phyloP scores from a whole-genome alignment of 352 stramenopile species.

The Lagenidium giganteum region DNA sequence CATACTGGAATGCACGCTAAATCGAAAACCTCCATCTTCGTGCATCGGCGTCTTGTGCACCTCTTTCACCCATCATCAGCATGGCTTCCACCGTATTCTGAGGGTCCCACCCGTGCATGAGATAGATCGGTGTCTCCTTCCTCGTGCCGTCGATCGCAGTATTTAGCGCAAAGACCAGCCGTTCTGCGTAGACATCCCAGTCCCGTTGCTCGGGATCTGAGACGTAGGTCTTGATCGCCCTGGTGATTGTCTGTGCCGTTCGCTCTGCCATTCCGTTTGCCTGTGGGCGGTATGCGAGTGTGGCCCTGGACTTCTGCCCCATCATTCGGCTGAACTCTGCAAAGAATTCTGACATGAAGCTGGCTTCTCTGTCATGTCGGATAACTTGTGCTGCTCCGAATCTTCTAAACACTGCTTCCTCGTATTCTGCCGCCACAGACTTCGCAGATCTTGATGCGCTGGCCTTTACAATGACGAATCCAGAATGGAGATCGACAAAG shows the following conservation, averaged over 20 bases:
- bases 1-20: slow-evolving; percentile 4
- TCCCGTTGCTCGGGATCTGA: slow-evolving; percentile 11
- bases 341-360: slow-evolving; percentile 11
- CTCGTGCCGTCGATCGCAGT: slow-evolving; percentile 1
- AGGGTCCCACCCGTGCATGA: slow-evolving; percentile 17
- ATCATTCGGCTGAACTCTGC: slow-evolving; percentile 2
- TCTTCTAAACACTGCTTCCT: slow-evolving; percentile 4
- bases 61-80: not conserved
- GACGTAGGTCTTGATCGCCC: slow-evolving; percentile 5
- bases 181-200: slow-evolving; percentile 15
- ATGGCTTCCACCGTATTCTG: slow-evolving; percentile 1
- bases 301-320: not conserved
- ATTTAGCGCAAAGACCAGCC: slow-evolving; percentile 14
- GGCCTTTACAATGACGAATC: not conserved
- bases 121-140: slow-evolving; percentile 11
- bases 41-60: not conserved
- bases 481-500: not conserved
- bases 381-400: slow-evolving; percentile 13
- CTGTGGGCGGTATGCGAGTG: slow-evolving; percentile 12
- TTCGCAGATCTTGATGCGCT: not conserved
- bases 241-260: slow-evolving; percentile 5
- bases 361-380: slow-evolving; percentile 9
- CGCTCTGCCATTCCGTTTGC: slow-evolving; percentile 6
- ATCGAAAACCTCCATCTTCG: not conserved
- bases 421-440: not conserved